Evolutionary conservation across 352 stramenopile species (phyloP).

Genomic region (Phytophthora litchii): DNA sequence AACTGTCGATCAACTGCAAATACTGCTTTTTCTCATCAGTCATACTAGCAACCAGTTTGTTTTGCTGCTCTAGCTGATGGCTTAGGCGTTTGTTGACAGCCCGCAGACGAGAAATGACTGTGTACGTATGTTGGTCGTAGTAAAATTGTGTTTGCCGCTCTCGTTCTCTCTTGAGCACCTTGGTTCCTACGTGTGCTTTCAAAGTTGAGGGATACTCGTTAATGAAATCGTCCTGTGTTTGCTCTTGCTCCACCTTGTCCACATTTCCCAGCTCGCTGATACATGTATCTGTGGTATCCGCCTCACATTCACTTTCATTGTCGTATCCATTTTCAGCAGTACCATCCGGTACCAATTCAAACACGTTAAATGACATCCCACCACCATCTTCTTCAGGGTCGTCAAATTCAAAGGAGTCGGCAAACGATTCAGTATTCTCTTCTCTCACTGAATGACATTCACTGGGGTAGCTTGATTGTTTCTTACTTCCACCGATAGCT

Average conservation of each 20-base stretch:
- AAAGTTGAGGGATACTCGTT: background rate
- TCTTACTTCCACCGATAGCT: background rate
- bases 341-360: background rate
- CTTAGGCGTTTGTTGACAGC: constrained; percentile 53
- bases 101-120: constrained; percentile 52
- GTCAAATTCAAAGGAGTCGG: constrained; percentile 43
- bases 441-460: constrained; percentile 5
- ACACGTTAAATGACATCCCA: background rate
- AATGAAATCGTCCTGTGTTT: background rate
- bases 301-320: constrained; percentile 8
- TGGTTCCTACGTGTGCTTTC: background rate
- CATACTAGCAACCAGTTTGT: constrained; percentile 46
- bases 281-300: background rate
- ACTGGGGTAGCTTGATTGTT: constrained; percentile 3
- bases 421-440: constrained; percentile 36
- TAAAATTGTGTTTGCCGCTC: constrained; percentile 29
- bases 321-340: background rate
- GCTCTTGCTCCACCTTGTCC: background rate
- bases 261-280: background rate
- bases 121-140: constrained; percentile 68
- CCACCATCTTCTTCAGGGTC: constrained; percentile 6
- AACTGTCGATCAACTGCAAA: constrained; percentile 40
- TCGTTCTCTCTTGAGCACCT: constrained; percentile 11
- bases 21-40: constrained; percentile 64
- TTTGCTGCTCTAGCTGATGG: constrained; percentile 56